Evolutionary conservation across 352 stramenopile species (phyloP), one percentile per base, ranked within the genome.

Genomic region (Phytophthora podocarpi): DNA sequence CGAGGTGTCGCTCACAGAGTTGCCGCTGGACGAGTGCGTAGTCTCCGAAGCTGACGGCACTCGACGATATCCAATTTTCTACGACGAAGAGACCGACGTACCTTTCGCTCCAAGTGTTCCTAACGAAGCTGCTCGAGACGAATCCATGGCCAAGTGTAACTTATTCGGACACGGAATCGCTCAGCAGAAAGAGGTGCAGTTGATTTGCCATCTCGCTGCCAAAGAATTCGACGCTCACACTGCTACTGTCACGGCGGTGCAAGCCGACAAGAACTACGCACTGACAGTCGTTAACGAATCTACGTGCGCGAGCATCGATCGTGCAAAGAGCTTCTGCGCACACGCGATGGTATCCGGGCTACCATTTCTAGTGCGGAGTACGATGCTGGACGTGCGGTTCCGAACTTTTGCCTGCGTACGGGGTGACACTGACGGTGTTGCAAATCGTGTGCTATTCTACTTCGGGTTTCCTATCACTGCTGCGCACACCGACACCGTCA

Each of bases 341-440:
- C 81, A 76, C 26, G 64, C 68, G 1, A 60, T 85, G 39, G 54
- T 64, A 1, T 61, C 52, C 3, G 35, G 58, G 1, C 21, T 51
- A 9, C 76, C 76, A 15, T 89, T 86, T 24, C 63, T 89, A 6
- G 69, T 85, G 21, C 67, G 75, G 15, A 73, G 85, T 31, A 64
- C 72, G 4, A 41, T 74, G 24, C 30, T 85, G 2, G 76, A 89
- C 37, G 70, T 89, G 23, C 76, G 78, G 2, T 89, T 86, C 60
- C 69, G 74, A 21, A 83, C 73, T 21, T 76, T 88, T 13, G 56
- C 72, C 0, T 71, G 40, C 0, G 76, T 83, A 1, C 35, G 59
- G 0, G 66, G 72, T 2, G 51, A 76, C 23, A 47, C 47, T 1
- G 68, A 82, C 21, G 45, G 64, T 3, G 18, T 5, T 12, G 13